Percentiles rank a stretch among this genome's conserved stretches.
These are phyloP conservation scores for Thozetella sp. DNA, from an alignment of 495 filamentous ascomycete genomes.

Conservation along the genomic window DNA sequence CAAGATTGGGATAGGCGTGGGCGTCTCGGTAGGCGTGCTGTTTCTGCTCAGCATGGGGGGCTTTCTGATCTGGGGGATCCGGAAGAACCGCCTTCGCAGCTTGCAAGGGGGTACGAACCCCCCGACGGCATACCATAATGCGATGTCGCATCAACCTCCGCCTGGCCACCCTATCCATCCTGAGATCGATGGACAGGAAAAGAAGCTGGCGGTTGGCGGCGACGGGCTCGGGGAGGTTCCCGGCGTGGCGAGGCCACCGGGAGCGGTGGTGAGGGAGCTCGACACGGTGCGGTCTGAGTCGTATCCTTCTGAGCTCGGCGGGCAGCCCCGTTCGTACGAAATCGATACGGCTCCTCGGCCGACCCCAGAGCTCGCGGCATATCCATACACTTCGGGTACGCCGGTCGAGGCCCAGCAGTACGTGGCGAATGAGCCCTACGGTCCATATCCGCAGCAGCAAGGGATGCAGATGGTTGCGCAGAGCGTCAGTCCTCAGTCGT, in stretches of 20 bases:
- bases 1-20: constrained; percentile 3
- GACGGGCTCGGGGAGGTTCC: not conserved
- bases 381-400: not conserved
- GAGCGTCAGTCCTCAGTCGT: not conserved
- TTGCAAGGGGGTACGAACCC: not conserved
- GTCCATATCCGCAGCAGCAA: not conserved
- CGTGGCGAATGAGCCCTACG: not conserved
- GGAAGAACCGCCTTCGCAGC: not conserved
- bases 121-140: not conserved
- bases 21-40: not conserved
- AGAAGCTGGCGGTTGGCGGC: not conserved
- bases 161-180: not conserved
- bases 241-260: not conserved
- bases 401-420: not conserved
- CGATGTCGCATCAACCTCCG: not conserved
- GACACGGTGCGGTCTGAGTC: constrained; percentile 1
- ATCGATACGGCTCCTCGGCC: not conserved
- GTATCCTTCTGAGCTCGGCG: not conserved
- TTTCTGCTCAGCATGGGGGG: not conserved
- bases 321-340: not conserved
- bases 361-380: not conserved
- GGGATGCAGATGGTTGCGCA: not conserved
- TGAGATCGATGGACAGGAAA: not conserved
- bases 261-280: not conserved
- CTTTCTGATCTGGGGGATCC: not conserved